phyloP scores from a whole-genome alignment of 768 basidiomycete species.

The Amanita molliuscula region DNA sequence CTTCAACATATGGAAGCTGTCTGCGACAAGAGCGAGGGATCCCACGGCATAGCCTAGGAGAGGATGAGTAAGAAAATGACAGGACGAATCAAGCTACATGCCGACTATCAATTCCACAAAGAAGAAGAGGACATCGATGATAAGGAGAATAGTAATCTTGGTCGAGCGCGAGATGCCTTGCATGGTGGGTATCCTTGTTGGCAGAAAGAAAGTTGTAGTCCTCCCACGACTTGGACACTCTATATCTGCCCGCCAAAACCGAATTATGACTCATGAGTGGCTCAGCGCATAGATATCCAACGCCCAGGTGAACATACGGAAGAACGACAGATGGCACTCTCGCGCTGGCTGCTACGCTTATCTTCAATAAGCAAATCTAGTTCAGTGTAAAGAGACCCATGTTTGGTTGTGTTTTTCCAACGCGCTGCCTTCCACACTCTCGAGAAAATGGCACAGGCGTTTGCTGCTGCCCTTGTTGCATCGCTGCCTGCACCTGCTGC shows the following conservation, averaged over 20 bases:
- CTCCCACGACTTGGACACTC: neutral
- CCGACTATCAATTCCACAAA: constrained; percentile 78
- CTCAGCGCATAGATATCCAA: no score
- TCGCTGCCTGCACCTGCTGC: constrained; percentile 60
- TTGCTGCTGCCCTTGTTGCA: constrained; percentile 90
- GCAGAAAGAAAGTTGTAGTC: neutral
- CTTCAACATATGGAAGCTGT: constrained; percentile 99
- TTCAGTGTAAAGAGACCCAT: constrained; percentile 1
- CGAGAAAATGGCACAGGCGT: constrained; percentile 46
- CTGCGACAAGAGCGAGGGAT: constrained; percentile 89
- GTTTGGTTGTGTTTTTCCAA: constrained; percentile 21
- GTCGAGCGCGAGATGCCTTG: constrained; percentile 56
- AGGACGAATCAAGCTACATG: constrained; percentile 17
- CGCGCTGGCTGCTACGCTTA: no score
- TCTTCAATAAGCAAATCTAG: no score
- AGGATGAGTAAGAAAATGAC: constrained; percentile 10
- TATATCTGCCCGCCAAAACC: no score
- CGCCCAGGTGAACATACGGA: no score
- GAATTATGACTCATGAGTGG: neutral
- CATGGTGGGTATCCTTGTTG: constrained; percentile 1
- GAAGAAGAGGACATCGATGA: constrained; percentile 83
- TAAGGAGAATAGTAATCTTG: constrained; percentile 64
- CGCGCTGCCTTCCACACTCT: constrained; percentile 15
- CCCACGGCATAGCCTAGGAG: constrained; percentile 84
- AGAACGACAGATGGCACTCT: no score